Conservation (phyloP, 352 stramenopile genomes). For the Pythium myriotylum region DNA sequence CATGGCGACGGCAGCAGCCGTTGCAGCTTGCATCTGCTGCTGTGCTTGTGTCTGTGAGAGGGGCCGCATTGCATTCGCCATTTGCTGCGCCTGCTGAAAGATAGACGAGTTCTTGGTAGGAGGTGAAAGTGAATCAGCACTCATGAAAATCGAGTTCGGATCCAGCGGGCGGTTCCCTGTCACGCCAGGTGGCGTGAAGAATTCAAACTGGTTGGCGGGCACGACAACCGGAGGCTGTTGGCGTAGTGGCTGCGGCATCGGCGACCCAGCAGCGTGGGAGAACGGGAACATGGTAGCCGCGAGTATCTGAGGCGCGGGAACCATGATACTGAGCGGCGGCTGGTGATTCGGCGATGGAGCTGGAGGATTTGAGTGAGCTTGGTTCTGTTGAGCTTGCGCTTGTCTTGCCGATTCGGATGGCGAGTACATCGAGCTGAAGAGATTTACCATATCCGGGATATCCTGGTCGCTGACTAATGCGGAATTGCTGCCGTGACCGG, state of each 20-base stretch:
- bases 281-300: constrained; percentile 33
- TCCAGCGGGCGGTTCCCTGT: constrained; percentile 34
- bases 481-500: constrained; percentile 5
- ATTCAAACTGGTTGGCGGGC: constrained; percentile 39
- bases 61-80: constrained; percentile 7
- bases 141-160: constrained; percentile 43
- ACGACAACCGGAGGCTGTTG: constrained; percentile 9
- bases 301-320: constrained; percentile 37
- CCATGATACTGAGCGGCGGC: constrained; percentile 32
- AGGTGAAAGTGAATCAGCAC: constrained; percentile 43
- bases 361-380: not conserved
- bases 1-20: constrained; percentile 48
- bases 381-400: constrained; percentile 7
- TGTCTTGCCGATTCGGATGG: constrained; percentile 22
- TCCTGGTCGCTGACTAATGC: constrained; percentile 39
- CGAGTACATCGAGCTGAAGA: constrained; percentile 76
- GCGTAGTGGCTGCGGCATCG: constrained; percentile 2
- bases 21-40: constrained; percentile 41
- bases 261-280: constrained; percentile 9
- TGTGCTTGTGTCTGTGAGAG: constrained; percentile 24
- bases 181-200: constrained; percentile 65
- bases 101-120: constrained; percentile 37
- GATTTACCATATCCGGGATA: constrained; percentile 60
- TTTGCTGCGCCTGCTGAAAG: constrained; percentile 24
- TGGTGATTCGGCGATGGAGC: not conserved